Evolutionary conservation across 2,329 filamentous ascomycete genomes (phyloP).

Genomic region (Aspergillus transmontanensis): DNA sequence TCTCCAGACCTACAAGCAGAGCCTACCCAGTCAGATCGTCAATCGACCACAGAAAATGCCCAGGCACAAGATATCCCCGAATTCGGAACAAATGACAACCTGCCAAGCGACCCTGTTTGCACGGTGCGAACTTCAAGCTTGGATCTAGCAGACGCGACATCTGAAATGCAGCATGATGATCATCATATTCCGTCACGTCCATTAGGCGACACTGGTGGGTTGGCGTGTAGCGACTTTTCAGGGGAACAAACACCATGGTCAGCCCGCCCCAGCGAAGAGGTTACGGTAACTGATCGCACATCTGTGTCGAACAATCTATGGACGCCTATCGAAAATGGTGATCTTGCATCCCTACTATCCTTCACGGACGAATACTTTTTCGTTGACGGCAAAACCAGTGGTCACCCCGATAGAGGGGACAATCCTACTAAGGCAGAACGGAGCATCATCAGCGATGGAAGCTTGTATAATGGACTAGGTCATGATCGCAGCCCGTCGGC

Average conservation of each 20-base stretch:
- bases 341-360: slow-evolving; percentile 21
- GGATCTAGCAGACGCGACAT: neutral
- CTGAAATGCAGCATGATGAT: neutral
- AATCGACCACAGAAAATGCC: neutral
- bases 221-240: neutral
- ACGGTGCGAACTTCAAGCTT: neutral
- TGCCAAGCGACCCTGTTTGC: neutral
- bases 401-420: slow-evolving; percentile 27
- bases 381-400: slow-evolving; percentile 31
- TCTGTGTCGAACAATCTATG: slow-evolving; percentile 23
- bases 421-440: slow-evolving; percentile 26
- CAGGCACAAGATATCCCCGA: neutral
- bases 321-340: slow-evolving; percentile 27
- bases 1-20: neutral
- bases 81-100: neutral
- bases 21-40: neutral
- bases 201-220: neutral
- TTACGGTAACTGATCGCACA: slow-evolving; percentile 15
- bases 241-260: slow-evolving; percentile 8
- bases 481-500: slow-evolving; percentile 22
- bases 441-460: slow-evolving; percentile 21
- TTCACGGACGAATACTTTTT: slow-evolving; percentile 31
- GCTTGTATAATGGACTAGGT: slow-evolving; percentile 22
- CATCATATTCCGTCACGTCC: neutral
- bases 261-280: slow-evolving; percentile 15